A percentile compares a stretch with the other conserved stretches of the same genome.
Evolutionary conservation across 2,329 filamentous ascomycete genomes (phyloP).

Genomic region (Claviceps sp.): DNA sequence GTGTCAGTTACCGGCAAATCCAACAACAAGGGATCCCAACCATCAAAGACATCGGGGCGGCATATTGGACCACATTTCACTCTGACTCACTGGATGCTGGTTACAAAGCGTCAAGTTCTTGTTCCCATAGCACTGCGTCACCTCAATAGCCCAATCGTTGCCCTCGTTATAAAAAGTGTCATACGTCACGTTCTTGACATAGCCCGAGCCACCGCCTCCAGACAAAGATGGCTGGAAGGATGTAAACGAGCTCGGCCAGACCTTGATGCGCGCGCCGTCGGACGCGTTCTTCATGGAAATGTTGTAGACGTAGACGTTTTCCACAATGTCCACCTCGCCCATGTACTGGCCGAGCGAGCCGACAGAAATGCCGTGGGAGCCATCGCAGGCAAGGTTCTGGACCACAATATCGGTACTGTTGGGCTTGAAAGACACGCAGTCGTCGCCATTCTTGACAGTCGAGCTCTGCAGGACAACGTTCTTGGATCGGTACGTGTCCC

Average conservation of each 20-base stretch:
- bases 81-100: too few relatives aligned
- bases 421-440: slow-evolving; percentile 64
- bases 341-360: slow-evolving; percentile 57
- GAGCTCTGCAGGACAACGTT: slow-evolving; percentile 56
- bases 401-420: slow-evolving; percentile 57
- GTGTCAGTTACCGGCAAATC: not conserved
- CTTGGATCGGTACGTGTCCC: slow-evolving; percentile 48
- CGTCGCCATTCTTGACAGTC: slow-evolving; percentile 49
- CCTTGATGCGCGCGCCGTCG: slow-evolving; percentile 59
- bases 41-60: too few relatives aligned
- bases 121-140: slow-evolving; percentile 1
- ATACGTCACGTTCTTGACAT: slow-evolving; percentile 54
- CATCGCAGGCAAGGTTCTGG: slow-evolving; percentile 53
- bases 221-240: slow-evolving; percentile 34
- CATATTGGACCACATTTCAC: too few relatives aligned
- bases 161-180: slow-evolving; percentile 46
- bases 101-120: too few relatives aligned
- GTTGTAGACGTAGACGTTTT: slow-evolving; percentile 54
- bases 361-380: slow-evolving; percentile 60
- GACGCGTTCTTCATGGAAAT: slow-evolving; percentile 44
- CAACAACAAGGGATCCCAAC: too few relatives aligned
- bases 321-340: slow-evolving; percentile 50
- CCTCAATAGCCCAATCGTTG: slow-evolving; percentile 30
- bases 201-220: slow-evolving; percentile 40
- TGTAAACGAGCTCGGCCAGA: slow-evolving; percentile 44